Base-by-base conservation (phyloP, 371 early-diverging fungal species). In the Basidiobolus meristosporus region DNA sequence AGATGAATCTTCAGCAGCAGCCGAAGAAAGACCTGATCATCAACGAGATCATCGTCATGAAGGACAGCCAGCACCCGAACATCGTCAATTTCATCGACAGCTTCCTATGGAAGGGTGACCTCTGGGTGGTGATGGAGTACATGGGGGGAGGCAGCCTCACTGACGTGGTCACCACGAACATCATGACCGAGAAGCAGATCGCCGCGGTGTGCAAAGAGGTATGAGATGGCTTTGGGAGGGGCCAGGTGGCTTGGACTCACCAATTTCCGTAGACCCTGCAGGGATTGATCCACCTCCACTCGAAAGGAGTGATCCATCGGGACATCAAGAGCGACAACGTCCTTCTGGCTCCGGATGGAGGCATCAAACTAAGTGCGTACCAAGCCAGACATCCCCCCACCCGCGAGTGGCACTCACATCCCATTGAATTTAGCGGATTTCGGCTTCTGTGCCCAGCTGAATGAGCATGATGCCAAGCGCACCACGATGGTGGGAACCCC, bases 321-420 rank as follows among this genome's bases (percentile, higher is more conserved):
- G 96, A 98, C 59, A 89, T 98, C 63, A 95, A 96, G 63, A 82
- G 87, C 42, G 96, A 96, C 55, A 98, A 98, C 54, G 73, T 97
- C 21, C 59, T 96, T 36, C 58, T 98, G 17, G 70, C 78, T 16
- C 43, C 77, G 47, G 72, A 76, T 48, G 96, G 95, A 32, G 78
- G 84, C 39, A 77, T 97, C 44, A 97, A 93, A 60, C 63, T 92
- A 40, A 89, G 81, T 59, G 70, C 64, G 65, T 61, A 11, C n/a
- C n/a, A n/a, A 19, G 12, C 17, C 16, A 7, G 31, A 5, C 30
- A 26, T 26, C 5, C 26, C 5, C 9, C 9, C 5, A 26, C n/a
- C 37, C 22, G 18, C 23, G 10, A 26, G 9, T 26, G 26, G 9
- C 5, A 31, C 23, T 28, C 1, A 17, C 14, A 22, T 28, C 15